These are phyloP conservation scores for Volvox reticuliferus DNA, from an alignment of 139 green algal species.

Conservation along the genomic window DNA sequence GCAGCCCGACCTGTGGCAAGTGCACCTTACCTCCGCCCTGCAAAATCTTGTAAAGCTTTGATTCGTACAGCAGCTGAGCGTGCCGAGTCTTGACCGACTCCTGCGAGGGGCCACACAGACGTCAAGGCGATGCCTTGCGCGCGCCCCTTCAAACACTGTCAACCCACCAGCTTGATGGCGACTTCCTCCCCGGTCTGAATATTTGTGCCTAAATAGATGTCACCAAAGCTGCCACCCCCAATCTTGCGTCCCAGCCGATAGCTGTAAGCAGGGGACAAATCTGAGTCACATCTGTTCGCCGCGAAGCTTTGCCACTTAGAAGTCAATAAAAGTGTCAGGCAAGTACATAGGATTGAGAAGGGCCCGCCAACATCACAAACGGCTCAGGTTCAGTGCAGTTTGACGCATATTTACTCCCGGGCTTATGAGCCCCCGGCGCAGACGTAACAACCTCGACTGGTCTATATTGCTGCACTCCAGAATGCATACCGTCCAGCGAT, in stretches of 20 bases:
- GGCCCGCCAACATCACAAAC: neutral
- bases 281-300: neutral
- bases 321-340: neutral
- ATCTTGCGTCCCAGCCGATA: conserved; percentile 65
- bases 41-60: conserved; percentile 96
- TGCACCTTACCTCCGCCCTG: conserved; percentile 87
- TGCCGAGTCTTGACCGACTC: conserved; percentile 92
- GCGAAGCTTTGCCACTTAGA: neutral
- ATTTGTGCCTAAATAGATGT: conserved; percentile 89
- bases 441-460: neutral
- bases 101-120: conserved; percentile 59
- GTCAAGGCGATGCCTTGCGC: neutral
- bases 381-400: neutral
- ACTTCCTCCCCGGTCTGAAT: conserved; percentile 98
- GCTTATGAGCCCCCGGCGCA: neutral
- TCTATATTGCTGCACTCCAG: conserved; percentile 59
- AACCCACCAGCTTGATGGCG: conserved; percentile 98
- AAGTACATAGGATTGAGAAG: neutral
- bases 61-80: conserved; percentile 96
- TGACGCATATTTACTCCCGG: neutral
- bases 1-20: neutral
- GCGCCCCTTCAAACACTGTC: neutral
- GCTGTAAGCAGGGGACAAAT: conserved; percentile 39
- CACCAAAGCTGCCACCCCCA: conserved; percentile 60
- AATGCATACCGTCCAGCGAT: conserved; percentile 86